Evolutionary conservation across 495 filamentous ascomycete species (phyloP).

Genomic region (Cenococcum geophilum): DNA sequence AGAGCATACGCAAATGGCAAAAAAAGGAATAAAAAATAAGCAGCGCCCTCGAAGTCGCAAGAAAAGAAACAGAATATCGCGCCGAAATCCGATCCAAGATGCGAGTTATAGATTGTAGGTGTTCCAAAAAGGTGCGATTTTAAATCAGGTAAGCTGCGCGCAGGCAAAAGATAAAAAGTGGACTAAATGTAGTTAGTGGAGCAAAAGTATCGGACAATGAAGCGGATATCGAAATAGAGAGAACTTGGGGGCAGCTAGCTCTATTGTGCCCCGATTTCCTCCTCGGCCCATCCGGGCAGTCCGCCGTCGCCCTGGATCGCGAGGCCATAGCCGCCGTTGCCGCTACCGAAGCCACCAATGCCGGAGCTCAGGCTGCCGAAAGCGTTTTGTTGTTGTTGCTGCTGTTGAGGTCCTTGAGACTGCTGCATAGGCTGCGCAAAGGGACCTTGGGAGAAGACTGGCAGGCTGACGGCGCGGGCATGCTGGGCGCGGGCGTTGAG

Average conservation of each 20-base stretch:
- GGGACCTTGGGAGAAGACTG: constrained; percentile 60
- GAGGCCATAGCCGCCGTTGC: constrained; percentile 51
- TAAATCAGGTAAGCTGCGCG: no score
- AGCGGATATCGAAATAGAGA: background rate
- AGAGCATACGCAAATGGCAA: no score
- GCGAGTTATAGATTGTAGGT: no score
- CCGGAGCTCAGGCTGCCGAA: constrained; percentile 55
- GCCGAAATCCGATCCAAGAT: no score
- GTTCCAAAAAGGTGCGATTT: no score
- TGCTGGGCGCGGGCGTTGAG: constrained; percentile 63
- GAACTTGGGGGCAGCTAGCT: background rate
- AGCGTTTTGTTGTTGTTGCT: constrained; percentile 40
- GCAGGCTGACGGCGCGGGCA: constrained; percentile 77
- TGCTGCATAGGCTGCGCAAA: constrained; percentile 45
- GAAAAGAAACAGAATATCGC: no score
- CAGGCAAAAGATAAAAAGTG: background rate
- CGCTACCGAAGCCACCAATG: constrained; percentile 51
- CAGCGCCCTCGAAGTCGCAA: no score
- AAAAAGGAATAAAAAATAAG: no score
- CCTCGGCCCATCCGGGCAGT: constrained; percentile 52
- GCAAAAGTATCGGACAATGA: constrained; percentile 6
- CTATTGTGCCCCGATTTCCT: constrained; percentile 32
- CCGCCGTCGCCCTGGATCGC: constrained; percentile 59
- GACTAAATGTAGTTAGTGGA: constrained; percentile 1
- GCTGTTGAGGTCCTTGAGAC: constrained; percentile 30